A percentile compares a stretch with the other conserved stretches of the same genome.
These are phyloP conservation scores for Porodaedalea pini DNA, from an alignment of 1,284 basidiomycete genomes.

Conservation along the genomic window DNA sequence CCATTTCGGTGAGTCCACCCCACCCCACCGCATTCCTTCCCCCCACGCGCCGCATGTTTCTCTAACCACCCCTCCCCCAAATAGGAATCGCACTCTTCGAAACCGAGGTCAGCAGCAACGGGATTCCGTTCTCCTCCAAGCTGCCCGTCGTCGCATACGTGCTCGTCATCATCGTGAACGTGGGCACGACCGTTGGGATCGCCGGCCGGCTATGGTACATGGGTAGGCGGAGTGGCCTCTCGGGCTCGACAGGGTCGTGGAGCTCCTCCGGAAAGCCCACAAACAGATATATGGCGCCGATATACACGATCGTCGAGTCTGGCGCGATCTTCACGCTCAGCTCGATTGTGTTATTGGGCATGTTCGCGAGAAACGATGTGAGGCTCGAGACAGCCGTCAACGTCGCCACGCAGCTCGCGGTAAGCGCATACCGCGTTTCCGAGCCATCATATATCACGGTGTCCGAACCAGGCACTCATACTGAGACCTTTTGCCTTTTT, in stretches of 20 bases:
- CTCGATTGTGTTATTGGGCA: constrained; percentile 40
- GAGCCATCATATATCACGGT: too few relatives aligned
- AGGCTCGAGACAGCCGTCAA: not conserved
- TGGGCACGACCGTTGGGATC: not conserved
- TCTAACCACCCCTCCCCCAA: too few relatives aligned
- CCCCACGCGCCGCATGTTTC: too few relatives aligned
- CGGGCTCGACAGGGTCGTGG: too few relatives aligned
- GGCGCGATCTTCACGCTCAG: constrained; percentile 35
- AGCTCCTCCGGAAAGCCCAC: not conserved
- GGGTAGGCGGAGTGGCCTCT: too few relatives aligned
- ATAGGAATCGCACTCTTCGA: too few relatives aligned
- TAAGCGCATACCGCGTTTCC: too few relatives aligned
- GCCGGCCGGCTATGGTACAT: not conserved
- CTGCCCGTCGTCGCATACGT: too few relatives aligned
- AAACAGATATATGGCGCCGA: not conserved
- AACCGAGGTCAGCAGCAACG: not conserved
- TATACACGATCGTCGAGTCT: constrained; percentile 24
- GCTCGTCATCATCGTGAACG: not conserved
- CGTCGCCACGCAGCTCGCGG: not conserved
- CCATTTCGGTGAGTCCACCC: not conserved
- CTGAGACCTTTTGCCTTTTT: too few relatives aligned
- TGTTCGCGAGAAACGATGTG: not conserved
- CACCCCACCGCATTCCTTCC: not conserved
- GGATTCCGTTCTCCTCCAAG: not conserved
- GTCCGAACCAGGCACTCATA: too few relatives aligned